Evolutionary conservation across 2,329 filamentous ascomycete genomes (phyloP).

Genomic region (Colletotrichum destructivum): DNA sequence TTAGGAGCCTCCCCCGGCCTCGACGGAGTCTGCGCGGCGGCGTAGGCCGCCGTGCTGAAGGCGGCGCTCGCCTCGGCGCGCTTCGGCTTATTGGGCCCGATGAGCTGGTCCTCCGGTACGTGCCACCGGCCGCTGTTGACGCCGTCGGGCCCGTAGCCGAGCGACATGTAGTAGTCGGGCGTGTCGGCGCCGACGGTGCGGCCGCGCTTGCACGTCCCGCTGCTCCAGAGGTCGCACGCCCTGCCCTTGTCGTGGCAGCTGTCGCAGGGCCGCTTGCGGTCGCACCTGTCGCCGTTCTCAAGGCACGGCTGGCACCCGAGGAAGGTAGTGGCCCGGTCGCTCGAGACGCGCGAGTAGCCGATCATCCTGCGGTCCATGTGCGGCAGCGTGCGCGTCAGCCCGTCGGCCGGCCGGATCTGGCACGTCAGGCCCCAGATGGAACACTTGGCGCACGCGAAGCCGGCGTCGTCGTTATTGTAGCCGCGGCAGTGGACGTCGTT

Average conservation of each 20-base stretch:
- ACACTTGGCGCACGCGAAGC: conserved; percentile 40
- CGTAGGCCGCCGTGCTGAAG: not conserved
- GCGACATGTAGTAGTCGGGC: conserved; percentile 53
- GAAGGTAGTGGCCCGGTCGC: conserved; percentile 16
- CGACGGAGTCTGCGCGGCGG: not conserved
- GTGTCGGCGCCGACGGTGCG: conserved; percentile 44
- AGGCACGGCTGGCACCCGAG: conserved; percentile 29
- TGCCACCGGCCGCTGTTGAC: conserved; percentile 45
- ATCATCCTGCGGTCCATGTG: conserved; percentile 30
- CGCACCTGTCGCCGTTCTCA: conserved; percentile 46
- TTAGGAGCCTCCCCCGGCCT: not conserved
- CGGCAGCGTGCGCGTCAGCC: not conserved
- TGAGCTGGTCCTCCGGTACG: conserved; percentile 5
- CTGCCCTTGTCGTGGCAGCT: conserved; percentile 47
- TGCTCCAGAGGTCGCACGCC: conserved; percentile 40
- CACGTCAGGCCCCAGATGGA: conserved; percentile 38
- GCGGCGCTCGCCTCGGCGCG: conserved; percentile 39
- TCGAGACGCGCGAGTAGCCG: conserved; percentile 23
- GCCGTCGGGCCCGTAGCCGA: conserved; percentile 50
- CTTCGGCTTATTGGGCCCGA: conserved; percentile 35
- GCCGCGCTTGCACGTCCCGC: conserved; percentile 1
- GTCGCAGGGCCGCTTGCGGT: conserved; percentile 56
- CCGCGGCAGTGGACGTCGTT: conserved; percentile 31
- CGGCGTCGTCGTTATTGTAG: conserved; percentile 8
- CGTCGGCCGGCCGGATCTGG: not conserved